Conservation (phyloP, 805 yeast species). For the Ogataea minuta region DNA sequence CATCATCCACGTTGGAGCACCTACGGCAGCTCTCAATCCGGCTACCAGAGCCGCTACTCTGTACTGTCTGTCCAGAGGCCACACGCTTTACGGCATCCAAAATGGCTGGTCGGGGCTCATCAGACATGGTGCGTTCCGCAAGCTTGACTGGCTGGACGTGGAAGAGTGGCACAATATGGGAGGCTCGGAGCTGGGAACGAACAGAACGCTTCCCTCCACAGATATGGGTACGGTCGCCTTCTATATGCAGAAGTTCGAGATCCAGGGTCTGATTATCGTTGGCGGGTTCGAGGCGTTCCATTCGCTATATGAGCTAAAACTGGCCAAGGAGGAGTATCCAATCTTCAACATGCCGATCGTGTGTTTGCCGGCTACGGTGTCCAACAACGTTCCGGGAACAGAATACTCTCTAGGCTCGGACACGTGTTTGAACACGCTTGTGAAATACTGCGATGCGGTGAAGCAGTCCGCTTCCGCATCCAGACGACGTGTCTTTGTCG, state of each 20-base stretch:
- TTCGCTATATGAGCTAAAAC: constrained; percentile 76
- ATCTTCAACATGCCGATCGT: constrained; percentile 93
- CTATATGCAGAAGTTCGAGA: constrained; percentile 81
- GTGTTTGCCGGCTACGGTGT: constrained; percentile 90
- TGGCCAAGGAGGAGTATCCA: constrained; percentile 77
- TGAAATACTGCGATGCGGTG: constrained; percentile 90
- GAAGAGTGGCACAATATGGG: constrained; percentile 88
- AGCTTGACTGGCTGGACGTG: constrained; percentile 78
- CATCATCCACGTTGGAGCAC: constrained; percentile 92
- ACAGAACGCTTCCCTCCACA: constrained; percentile 77
- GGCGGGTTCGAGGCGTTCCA: constrained; percentile 98
- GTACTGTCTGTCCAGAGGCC: constrained; percentile 87
- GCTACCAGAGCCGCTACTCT: constrained; percentile 89
- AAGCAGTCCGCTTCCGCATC: constrained; percentile 95
- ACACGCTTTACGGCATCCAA: constrained; percentile 83
- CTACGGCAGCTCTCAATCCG: constrained; percentile 94
- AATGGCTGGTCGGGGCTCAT: constrained; percentile 93
- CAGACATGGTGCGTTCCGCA: constrained; percentile 79
- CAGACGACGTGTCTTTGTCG: constrained; percentile 90
- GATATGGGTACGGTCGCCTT: constrained; percentile 91
- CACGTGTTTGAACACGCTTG: constrained; percentile 89
- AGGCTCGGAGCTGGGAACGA: constrained; percentile 97
- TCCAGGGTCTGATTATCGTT: constrained; percentile 86
- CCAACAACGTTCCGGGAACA: constrained; percentile 98
- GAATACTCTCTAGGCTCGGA: constrained; percentile 95